Percentiles rank a stretch among this genome's conserved stretches.
Conservation (phyloP, 2,329 filamentous ascomycete genomes). For the Arthrobotrys musiformis region DNA sequence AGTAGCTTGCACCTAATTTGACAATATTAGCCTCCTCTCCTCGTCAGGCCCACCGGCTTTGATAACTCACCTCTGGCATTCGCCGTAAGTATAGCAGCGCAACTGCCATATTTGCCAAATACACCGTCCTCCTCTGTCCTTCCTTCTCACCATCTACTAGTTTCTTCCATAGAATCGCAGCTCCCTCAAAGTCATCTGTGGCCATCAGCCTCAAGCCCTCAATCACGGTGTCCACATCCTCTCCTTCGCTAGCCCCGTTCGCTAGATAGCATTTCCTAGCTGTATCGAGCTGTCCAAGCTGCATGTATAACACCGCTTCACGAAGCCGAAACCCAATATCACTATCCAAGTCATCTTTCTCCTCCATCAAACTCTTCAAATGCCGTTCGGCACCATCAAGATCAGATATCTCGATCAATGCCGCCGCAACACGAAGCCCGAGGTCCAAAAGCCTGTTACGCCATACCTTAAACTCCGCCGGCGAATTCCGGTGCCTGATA, state of each 20-base stretch:
- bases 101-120: slow-evolving; percentile 49
- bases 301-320: slow-evolving; percentile 46
- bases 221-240: slow-evolving; percentile 48
- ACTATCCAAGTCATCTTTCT: slow-evolving; percentile 37
- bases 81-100: slow-evolving; percentile 44
- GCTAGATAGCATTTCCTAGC: slow-evolving; percentile 51
- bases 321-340: slow-evolving; percentile 37
- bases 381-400: slow-evolving; percentile 80
- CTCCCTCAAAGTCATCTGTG: slow-evolving; percentile 48
- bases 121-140: slow-evolving; percentile 24
- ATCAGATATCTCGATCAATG: slow-evolving; percentile 87
- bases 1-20: slow-evolving; percentile 29
- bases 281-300: slow-evolving; percentile 49
- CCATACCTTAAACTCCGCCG: slow-evolving; percentile 75
- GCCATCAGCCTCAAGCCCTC: slow-evolving; percentile 47
- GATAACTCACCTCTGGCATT: slow-evolving; percentile 38
- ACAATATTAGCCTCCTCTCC: background rate
- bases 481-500: slow-evolving; percentile 65
- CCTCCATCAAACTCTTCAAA: slow-evolving; percentile 69
- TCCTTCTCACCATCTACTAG: slow-evolving; percentile 33
- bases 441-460: slow-evolving; percentile 77
- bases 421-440: slow-evolving; percentile 74
- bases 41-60: too few species aligned
- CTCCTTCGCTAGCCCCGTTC: slow-evolving; percentile 30
- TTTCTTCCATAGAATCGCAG: slow-evolving; percentile 47